Conservation (phyloP, 2,329 filamentous ascomycete species). For the Apiospora aurea region DNA sequence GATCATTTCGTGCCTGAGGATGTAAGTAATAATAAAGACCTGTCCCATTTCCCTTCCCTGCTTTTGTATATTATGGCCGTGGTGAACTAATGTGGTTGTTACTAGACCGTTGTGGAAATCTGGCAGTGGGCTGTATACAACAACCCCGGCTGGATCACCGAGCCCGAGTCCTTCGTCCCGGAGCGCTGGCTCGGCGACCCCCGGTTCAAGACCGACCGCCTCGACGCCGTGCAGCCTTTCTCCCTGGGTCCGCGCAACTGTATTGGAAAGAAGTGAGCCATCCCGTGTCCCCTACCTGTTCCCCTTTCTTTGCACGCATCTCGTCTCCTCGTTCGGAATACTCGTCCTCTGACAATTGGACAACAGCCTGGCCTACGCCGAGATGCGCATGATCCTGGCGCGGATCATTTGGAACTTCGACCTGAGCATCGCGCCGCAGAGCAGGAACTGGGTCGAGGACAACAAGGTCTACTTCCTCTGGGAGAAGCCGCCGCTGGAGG, state of each 20-base stretch:
- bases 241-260: slow-evolving; percentile 42
- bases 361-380: slow-evolving; percentile 42
- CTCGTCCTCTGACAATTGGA: background rate
- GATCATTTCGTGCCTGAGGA: slow-evolving; percentile 38
- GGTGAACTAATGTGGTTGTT: background rate
- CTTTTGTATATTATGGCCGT: no score
- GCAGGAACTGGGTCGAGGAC: slow-evolving; percentile 4
- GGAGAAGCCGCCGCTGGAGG: slow-evolving; percentile 18
- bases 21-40: slow-evolving; percentile 22
- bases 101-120: slow-evolving; percentile 43
- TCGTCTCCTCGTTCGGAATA: slow-evolving; percentile 28
- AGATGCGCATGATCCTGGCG: slow-evolving; percentile 45
- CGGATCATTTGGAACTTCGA: slow-evolving; percentile 45
- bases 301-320: slow-evolving; percentile 28
- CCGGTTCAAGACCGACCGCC: slow-evolving; percentile 37
- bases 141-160: slow-evolving; percentile 37
- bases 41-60: no score
- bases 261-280: slow-evolving; percentile 41
- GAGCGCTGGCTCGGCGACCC: slow-evolving; percentile 41
- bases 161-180: slow-evolving; percentile 42
- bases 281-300: no score
- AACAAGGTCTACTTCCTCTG: slow-evolving; percentile 8
- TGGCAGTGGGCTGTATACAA: slow-evolving; percentile 33
- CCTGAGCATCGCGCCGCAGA: slow-evolving; percentile 35
- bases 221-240: slow-evolving; percentile 39